Evolutionary conservation across 2,329 filamentous ascomycete species (phyloP).

Genomic region (Exserohilum turcica): DNA sequence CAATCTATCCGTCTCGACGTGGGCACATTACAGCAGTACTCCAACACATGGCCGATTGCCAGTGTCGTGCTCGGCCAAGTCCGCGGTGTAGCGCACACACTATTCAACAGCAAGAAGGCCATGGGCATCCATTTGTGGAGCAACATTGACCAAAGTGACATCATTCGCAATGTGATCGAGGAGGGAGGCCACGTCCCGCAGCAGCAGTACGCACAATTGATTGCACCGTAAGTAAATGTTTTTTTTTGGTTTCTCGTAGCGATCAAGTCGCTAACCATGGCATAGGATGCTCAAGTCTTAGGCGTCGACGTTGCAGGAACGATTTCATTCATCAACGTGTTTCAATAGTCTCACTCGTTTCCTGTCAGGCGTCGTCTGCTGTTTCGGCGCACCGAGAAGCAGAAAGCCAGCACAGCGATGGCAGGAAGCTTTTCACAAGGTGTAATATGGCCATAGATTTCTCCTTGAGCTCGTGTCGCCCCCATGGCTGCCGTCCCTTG

Average conservation of each 20-base stretch:
- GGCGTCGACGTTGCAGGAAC: neutral
- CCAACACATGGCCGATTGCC: slow-evolving; percentile 74
- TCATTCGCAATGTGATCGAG: slow-evolving; percentile 44
- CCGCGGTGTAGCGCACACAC: slow-evolving; percentile 77
- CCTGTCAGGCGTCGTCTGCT: too few species aligned
- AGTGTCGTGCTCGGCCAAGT: slow-evolving; percentile 73
- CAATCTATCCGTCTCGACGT: slow-evolving; percentile 81
- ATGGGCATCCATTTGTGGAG: slow-evolving; percentile 49
- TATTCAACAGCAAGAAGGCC: slow-evolving; percentile 56
- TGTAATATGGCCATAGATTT: neutral
- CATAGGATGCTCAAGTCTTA: slow-evolving; percentile 42
- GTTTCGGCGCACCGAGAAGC: too few species aligned
- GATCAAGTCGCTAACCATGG: neutral
- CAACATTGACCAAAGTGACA: slow-evolving; percentile 41
- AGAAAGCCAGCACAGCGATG: too few species aligned
- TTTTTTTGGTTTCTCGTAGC: neutral
- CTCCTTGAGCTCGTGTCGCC: neutral
- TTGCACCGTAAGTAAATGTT: slow-evolving; percentile 48
- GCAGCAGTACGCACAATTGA: slow-evolving; percentile 44
- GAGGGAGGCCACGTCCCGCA: slow-evolving; percentile 37
- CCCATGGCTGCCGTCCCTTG: too few species aligned
- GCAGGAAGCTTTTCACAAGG: too few species aligned
- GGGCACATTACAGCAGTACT: slow-evolving; percentile 71
- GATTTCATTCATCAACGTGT: too few species aligned
- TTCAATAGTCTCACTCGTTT: too few species aligned